phyloP scores from a whole-genome alignment of 306 rosid genomes.

The Vigna nakashimae region DNA sequence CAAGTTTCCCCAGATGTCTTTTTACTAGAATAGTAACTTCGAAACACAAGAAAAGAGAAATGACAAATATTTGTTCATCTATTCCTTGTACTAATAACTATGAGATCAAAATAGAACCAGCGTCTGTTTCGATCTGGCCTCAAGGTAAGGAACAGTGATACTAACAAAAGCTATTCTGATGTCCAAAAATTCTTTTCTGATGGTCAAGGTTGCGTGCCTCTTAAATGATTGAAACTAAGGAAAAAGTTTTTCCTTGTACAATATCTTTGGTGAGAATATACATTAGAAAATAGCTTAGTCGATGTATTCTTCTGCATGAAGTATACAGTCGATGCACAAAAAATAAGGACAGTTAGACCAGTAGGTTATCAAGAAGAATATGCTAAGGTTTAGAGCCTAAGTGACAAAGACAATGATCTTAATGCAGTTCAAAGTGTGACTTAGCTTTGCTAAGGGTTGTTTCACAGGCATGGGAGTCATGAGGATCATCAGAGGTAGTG shows the following conservation, averaged over 20 bases:
- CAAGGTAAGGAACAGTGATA: conserved; percentile 50
- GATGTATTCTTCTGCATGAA: conserved; percentile 6
- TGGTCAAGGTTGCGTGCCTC: conserved; percentile 51
- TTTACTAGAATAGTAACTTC: too few species aligned
- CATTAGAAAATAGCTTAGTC: not conserved
- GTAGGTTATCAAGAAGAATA: not conserved
- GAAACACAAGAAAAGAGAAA: too few species aligned
- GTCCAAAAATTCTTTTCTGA: conserved; percentile 43
- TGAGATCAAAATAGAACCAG: not conserved
- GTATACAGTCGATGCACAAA: not conserved
- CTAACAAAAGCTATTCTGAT: conserved; percentile 20
- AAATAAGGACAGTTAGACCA: not conserved
- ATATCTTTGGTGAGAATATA: conserved; percentile 30
- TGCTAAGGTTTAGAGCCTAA: not conserved
- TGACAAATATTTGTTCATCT: too few species aligned
- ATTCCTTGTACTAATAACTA: not conserved
- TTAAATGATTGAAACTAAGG: conserved; percentile 15
- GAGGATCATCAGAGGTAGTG: conserved; percentile 68
- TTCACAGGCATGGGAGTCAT: conserved; percentile 53
- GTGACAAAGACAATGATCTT: not conserved
- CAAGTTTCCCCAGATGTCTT: too few species aligned
- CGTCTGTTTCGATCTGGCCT: not conserved
- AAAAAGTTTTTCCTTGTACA: conserved; percentile 3
- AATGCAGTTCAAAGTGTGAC: not conserved
- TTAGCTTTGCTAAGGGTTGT: not conserved